These are phyloP conservation scores for Clonostachys byssicola DNA, from an alignment of 2,329 filamentous ascomycete species.

Conservation along the genomic window DNA sequence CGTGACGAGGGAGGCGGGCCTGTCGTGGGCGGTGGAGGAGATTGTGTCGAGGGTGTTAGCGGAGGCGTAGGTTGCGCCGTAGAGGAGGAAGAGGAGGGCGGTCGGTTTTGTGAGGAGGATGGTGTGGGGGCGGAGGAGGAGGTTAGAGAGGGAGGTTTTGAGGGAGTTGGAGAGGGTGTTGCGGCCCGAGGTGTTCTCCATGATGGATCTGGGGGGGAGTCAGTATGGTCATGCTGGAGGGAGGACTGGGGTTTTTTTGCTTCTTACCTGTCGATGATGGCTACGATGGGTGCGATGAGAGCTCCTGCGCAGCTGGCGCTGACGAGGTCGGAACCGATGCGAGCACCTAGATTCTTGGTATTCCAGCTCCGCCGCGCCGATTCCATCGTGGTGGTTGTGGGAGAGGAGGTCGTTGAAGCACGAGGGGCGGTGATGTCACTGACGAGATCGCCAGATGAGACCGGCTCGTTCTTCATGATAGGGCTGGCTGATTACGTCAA, in stretches of 20 bases:
- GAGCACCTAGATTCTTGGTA: slow-evolving; percentile 64
- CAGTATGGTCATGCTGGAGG: slow-evolving; percentile 1
- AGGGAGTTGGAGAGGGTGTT: slow-evolving; percentile 56
- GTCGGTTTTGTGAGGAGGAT: slow-evolving; percentile 64
- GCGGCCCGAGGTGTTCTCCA: slow-evolving; percentile 75
- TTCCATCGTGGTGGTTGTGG: slow-evolving; percentile 2
- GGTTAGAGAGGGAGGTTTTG: slow-evolving; percentile 47
- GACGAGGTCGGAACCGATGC: slow-evolving; percentile 63
- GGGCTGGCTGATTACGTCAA: too few species aligned
- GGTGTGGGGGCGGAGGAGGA: slow-evolving; percentile 55
- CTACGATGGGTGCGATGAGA: slow-evolving; percentile 79
- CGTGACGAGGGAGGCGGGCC: slow-evolving; percentile 59
- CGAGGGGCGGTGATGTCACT: too few species aligned
- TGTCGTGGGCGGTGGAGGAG: slow-evolving; percentile 57
- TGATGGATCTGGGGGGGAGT: slow-evolving; percentile 55
- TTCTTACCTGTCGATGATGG: slow-evolving; percentile 76
- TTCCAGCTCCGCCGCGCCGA: slow-evolving; percentile 53
- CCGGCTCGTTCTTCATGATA: too few species aligned
- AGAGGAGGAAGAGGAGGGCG: slow-evolving; percentile 68
- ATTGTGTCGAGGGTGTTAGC: slow-evolving; percentile 85
- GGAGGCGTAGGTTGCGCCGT: slow-evolving; percentile 84
- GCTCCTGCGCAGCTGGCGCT: slow-evolving; percentile 69
- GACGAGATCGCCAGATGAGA: too few species aligned
- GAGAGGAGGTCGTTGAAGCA: not conserved
- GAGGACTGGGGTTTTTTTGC: not conserved